Evolutionary conservation across 352 stramenopile species (phyloP), one percentile per base, ranked within the genome.

Genomic region (Globisporangium sylvaticum): DNA sequence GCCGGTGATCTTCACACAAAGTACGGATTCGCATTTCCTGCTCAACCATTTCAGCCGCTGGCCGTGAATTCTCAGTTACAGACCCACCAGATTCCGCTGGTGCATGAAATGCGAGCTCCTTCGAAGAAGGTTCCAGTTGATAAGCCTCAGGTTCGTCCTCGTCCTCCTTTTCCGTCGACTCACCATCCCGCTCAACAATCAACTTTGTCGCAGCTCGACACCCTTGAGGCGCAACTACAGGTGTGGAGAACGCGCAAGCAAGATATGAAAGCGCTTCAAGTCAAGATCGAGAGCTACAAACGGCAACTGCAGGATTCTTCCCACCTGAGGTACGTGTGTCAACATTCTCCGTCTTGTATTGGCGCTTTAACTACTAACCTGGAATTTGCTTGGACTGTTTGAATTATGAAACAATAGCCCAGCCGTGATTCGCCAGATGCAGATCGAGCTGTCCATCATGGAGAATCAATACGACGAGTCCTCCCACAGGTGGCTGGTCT

Each of bases 21-120:
- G 25, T 70, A 70, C 48, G 58, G 65, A 22, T 65, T 70, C 52
- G 27, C 58, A 22, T 70, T 65, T 24, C 65, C 57, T 24, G 34
- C 50, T 25, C 46, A 53, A 29, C 65, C 65, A 2, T 70, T 65
- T n/a, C 27, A 52, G 31, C 58, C 65, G 6, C 32, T 70, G 1
- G 25, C 25, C 25, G 14, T 57, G 18, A 24, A 53, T 1, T 22
- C 58, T 52, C 48, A 32, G 20, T 7, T 18, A 12, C 25, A 24
- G 29, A 18, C 32, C 22, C 52, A 60, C 10, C 34, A 50, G 6
- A 50, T 27, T 7, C 14, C 27, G 2, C 12, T 32, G 24, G 3
- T 7, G 20, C 32, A n/a, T 24, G 53, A 61, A 18, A n/a, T 8
- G n/a, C 15, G 7, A 48, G 4, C 24, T 24, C 22, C 32, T 37